phyloP scores from a whole-genome alignment of 495 filamentous ascomycete genomes.

The Xylaria acuta region DNA sequence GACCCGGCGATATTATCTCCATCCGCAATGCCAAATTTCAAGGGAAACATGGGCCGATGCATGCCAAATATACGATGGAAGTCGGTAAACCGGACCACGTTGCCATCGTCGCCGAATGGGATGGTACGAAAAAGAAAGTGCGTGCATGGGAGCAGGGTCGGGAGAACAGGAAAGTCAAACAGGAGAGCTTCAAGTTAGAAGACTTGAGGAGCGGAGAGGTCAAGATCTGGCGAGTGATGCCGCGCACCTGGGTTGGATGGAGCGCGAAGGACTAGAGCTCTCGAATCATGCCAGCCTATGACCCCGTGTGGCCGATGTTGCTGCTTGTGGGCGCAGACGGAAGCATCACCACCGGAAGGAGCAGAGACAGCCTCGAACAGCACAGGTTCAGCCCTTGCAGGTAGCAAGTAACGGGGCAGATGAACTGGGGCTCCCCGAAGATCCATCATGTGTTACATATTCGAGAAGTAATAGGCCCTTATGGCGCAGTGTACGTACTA shows the following conservation, averaged over 20 bases:
- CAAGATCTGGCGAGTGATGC: conserved; percentile 97
- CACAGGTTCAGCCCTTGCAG: conserved; percentile 16
- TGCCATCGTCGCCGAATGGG: conserved; percentile 96
- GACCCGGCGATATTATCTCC: conserved; percentile 89
- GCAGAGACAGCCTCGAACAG: conserved; percentile 18
- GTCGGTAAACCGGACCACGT: conserved; percentile 95
- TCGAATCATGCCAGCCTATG: conserved; percentile 22
- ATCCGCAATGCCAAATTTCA: conserved; percentile 95
- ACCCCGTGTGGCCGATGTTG: conserved; percentile 24
- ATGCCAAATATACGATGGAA: conserved; percentile 88
- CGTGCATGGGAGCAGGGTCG: conserved; percentile 93
- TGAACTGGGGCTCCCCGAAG: not conserved
- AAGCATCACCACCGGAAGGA: conserved; percentile 13
- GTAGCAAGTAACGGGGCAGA: conserved; percentile 6
- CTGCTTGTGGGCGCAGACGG: conserved; percentile 21
- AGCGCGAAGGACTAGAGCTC: conserved; percentile 47
- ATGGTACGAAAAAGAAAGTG: conserved; percentile 98
- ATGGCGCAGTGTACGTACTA: conserved; percentile 5
- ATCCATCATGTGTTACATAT: conserved; percentile 17
- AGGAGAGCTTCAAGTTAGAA: conserved; percentile 91
- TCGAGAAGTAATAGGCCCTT: conserved; percentile 14
- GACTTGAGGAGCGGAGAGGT: conserved; percentile 93
- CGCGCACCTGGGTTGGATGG: conserved; percentile 91
- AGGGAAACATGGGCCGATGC: conserved; percentile 93
- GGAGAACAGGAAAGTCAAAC: conserved; percentile 92